Evolutionary conservation across 2,329 filamentous ascomycete genomes (phyloP).

Genomic region (Colletotrichum higginsianum): DNA sequence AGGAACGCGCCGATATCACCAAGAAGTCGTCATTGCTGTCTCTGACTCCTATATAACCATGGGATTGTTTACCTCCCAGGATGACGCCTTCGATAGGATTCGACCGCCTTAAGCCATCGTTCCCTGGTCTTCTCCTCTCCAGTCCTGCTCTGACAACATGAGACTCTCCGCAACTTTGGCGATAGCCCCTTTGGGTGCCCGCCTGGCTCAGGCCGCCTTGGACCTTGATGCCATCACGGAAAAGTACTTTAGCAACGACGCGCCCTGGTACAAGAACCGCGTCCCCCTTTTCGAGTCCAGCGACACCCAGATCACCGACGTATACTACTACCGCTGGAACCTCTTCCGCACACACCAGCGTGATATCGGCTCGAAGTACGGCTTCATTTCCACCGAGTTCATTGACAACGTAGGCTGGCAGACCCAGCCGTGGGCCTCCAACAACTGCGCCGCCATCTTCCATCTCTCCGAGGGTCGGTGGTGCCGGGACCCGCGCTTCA

Average conservation of each 20-base stretch:
- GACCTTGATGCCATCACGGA: slow-evolving; percentile 15
- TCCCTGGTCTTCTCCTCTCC: background rate
- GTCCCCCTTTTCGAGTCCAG: slow-evolving; percentile 29
- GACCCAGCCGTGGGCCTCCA: slow-evolving; percentile 28
- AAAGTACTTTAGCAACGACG: slow-evolving; percentile 33
- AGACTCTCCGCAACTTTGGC: slow-evolving; percentile 20
- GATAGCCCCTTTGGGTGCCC: slow-evolving; percentile 1
- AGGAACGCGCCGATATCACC: background rate
- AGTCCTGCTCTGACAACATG: slow-evolving; percentile 8
- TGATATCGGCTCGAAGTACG: slow-evolving; percentile 56
- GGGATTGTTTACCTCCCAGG: background rate
- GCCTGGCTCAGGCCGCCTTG: slow-evolving; percentile 10
- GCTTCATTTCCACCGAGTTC: slow-evolving; percentile 61
- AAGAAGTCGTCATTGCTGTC: background rate
- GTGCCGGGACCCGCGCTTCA: slow-evolving; percentile 56
- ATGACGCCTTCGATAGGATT: background rate
- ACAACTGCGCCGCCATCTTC: slow-evolving; percentile 52
- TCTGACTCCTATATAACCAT: slow-evolving; percentile 11
- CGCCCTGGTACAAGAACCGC: slow-evolving; percentile 28
- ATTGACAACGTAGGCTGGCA: slow-evolving; percentile 54
- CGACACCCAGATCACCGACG: slow-evolving; percentile 54
- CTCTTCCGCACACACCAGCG: slow-evolving; percentile 58
- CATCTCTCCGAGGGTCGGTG: slow-evolving; percentile 57
- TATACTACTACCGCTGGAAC: slow-evolving; percentile 62
- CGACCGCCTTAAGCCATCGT: background rate